Evolutionary conservation across 1,139 yeast species (phyloP), one percentile per base, ranked within the genome.

Genomic region (Pichia sp.): DNA sequence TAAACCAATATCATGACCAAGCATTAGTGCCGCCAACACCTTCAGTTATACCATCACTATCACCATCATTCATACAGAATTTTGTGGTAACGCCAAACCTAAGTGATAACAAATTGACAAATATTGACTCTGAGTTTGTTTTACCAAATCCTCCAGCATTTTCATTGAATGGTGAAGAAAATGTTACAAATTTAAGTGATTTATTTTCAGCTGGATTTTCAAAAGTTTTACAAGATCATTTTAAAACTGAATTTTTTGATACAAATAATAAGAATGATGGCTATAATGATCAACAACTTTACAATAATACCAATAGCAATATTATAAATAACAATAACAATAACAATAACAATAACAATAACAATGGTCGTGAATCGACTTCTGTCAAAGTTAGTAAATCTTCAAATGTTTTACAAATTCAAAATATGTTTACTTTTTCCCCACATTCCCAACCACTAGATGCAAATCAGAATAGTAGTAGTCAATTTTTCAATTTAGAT

Each of bases 171-270:
- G 50, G 48, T 11, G 52, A 49, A 39, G 52, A 47, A 32, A 44
- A 40, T 29, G 23, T 35, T n/a, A 39, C 36, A 7, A 40, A 50
- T 9, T 45, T 56, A 32, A 27, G 51, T 11, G 59, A 56, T 27
- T 24, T 57, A 13, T 58, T 59, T 42, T 56, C 64, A 6, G 57
- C 56, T 3, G 54, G 48, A 12, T 59, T 59, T 34, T 45, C 61
- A 3, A 54, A 47, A 39, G 39, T 56, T 8, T 46, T 59, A 13
- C 59, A 53, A 44, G 58, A 59, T 13, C 57, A 55, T 41, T 44
- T 56, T 32, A 56, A 49, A 46, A 41, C 42, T 4, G 51, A 49
- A 39, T 39, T 9, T 6, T 35, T 20, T 13, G 16, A 37, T 40
- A n/a, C 11, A 2, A n/a, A 39, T 4, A 26, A 15, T 8, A 8